Evolutionary conservation across 495 filamentous ascomycete species (phyloP).

Genomic region (Penicillium crystallinum): DNA sequence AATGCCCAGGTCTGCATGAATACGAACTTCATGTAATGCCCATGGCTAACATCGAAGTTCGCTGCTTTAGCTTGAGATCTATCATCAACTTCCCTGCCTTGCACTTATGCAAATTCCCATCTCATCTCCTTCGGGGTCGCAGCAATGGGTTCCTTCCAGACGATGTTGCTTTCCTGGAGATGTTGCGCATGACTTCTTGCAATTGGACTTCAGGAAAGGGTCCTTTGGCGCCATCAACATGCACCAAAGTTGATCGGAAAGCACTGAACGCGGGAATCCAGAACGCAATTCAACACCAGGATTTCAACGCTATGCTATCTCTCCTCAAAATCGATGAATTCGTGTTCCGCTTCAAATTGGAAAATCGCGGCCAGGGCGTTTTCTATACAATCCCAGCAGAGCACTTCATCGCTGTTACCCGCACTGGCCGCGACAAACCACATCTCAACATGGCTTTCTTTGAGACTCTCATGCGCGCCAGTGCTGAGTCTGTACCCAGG

Average conservation of each 20-base stretch:
- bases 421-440: slow-evolving; percentile 15
- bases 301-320: slow-evolving; percentile 24
- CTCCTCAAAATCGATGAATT: slow-evolving; percentile 42
- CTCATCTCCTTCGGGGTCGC: slow-evolving; percentile 24
- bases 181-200: slow-evolving; percentile 28
- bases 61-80: not conserved
- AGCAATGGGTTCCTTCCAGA: slow-evolving; percentile 9
- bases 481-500: slow-evolving; percentile 36
- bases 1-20: not conserved
- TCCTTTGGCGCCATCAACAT: not conserved
- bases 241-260: slow-evolving; percentile 18
- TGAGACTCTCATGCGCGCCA: slow-evolving; percentile 32
- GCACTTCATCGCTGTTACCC: slow-evolving; percentile 28
- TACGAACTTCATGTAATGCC: slow-evolving; percentile 25
- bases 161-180: slow-evolving; percentile 28
- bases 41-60: slow-evolving; percentile 16
- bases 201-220: slow-evolving; percentile 7
- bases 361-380: not conserved
- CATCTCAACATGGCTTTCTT: slow-evolving; percentile 25
- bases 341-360: slow-evolving; percentile 16
- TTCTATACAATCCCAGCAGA: slow-evolving; percentile 25
- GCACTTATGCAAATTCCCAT: slow-evolving; percentile 21
- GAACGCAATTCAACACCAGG: slow-evolving; percentile 26
- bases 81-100: slow-evolving; percentile 13
- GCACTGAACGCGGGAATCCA: slow-evolving; percentile 35